These are phyloP conservation scores for Globisporangium paroecandrum DNA, from an alignment of 352 stramenopile genomes.

Conservation along the genomic window DNA sequence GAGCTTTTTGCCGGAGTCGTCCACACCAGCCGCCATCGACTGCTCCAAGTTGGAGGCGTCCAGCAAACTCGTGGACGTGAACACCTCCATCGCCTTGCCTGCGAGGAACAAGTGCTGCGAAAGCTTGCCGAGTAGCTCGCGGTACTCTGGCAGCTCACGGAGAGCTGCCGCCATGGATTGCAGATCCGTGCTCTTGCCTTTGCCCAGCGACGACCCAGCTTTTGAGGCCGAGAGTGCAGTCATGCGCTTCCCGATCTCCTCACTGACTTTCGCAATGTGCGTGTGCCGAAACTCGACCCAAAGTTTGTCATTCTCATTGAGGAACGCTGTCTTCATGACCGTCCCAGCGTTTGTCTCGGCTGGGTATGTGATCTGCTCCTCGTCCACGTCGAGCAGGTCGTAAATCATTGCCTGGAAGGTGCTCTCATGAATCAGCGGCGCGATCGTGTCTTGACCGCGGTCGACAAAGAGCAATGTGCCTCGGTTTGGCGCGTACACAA, in stretches of 20 bases:
- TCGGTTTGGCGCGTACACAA: conserved; percentile 88
- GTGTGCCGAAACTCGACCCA: conserved; percentile 96
- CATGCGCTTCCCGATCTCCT: conserved; percentile 80
- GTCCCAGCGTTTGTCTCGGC: conserved; percentile 80
- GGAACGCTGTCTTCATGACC: conserved; percentile 87
- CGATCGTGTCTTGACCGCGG: conserved; percentile 90
- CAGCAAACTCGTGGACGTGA: conserved; percentile 85
- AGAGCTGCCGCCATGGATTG: conserved; percentile 89
- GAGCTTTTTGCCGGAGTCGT: conserved; percentile 90
- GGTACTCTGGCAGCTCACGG: conserved; percentile 93
- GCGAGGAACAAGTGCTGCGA: conserved; percentile 94
- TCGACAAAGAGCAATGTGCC: conserved; percentile 95
- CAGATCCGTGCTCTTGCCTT: conserved; percentile 84
- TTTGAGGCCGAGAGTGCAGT: conserved; percentile 71
- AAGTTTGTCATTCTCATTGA: conserved; percentile 97
- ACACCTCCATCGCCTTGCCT: conserved; percentile 92
- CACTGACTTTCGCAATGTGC: conserved; percentile 92
- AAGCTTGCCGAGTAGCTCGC: conserved; percentile 93
- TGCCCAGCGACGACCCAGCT: conserved; percentile 72
- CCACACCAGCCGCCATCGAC: conserved; percentile 91
- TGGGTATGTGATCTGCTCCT: conserved; percentile 92
- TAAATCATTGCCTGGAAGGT: conserved; percentile 97
- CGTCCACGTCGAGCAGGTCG: conserved; percentile 92
- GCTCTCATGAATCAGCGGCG: conserved; percentile 97
- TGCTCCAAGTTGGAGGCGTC: conserved; percentile 94